Evolutionary conservation across 148 eudicot genomes (phyloP), one percentile per base, ranked within the genome.

Genomic region (Fallopia convolvulus): DNA sequence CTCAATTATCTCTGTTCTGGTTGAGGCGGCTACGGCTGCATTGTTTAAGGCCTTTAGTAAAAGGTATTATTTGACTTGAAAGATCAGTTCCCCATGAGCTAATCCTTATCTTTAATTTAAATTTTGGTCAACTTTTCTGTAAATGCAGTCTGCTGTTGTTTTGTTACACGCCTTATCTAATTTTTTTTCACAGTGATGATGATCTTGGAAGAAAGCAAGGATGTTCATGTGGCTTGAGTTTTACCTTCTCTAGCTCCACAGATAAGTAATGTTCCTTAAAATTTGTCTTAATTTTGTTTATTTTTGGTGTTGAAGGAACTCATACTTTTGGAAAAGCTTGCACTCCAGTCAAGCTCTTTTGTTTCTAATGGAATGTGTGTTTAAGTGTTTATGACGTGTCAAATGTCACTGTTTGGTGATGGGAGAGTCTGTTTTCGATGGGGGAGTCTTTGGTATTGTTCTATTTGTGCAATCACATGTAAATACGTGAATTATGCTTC

Each of bases 1-100:
- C 83, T 89, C 97, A 0, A 86, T 97, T 73, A 94, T 94, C 50
- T 76, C 92, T 79, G 92, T 90, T 56, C 80, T 93, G 74, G 39
- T 4, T 36, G 4, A 2, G 39, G 39, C 39, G 3, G 39, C 39
- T 36, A 26, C 1, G 1, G 30, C 30, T 26, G 30, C 30, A 26
- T 26, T 26, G 30, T 26, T 26, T 26, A 36, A 36, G 39, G 44
- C 83, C 71, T 88, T 97, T 2, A 87, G 97, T 78, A 88, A 90
- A 80, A 91, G 98, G 98, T 94, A 83, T 74, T 70, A 3, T 32
- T 76, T 17, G 23, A 49, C 50, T 76, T 42, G 50, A 65, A 65
- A 32, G 40, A 65, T 30, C 70, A 65, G 41, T 63, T 63, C 5
- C 70, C 11, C 26, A 36, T 76, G 33, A 40, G 70, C 47, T 60